Base-by-base conservation (phyloP, 495 filamentous ascomycete species). In the Annulohypoxylon stygium region DNA sequence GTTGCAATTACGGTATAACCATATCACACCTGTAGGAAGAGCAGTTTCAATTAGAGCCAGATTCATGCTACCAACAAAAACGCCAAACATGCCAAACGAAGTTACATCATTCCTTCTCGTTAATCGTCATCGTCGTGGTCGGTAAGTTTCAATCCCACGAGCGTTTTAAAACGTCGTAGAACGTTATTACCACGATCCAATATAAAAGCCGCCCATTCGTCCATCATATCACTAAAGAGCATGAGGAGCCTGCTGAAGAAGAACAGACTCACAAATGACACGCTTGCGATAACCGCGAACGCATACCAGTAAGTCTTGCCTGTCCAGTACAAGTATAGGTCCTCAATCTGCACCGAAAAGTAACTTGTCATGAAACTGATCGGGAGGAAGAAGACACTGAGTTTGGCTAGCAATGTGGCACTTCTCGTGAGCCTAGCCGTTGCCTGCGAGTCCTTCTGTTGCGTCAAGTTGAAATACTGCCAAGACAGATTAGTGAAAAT, bases 381-480 rank as follows among this genome's bases (percentile, higher is more conserved):
- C 3, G 93, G 93, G 50, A 97, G 82, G 81, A 97, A 97, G 50
- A 97, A 83, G 55, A 97, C 93, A 11, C 91, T 93, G 50, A 92
- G 88, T 76, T 95, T 95, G 26, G 92, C 92, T 12, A 97, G 82
- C n/a, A 96, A 81, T 43, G 94, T 93, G 0, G 93, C 94, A 68
- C 93, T 90, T 33, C 92, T 85, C 0, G 93, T 95, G 23, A 97
- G 85, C 33, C 90, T 87, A 58, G 95, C 93, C 6, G 94, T 92
- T 2, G 90, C 89, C 63, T 91, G 86, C 2, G 92, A 93, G 81
- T 97, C 91, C 75, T 93, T 93, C 75, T 95, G 90, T 11, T 93
- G 90, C 62, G 93, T 94, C 73, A 97, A 86, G 81, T 94, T 95
- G 86, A 96, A 97, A 79, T 93, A 93, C 91, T 93, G 54, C 43